A percentile compares a stretch with the other conserved stretches of the same genome.
phyloP scores from a whole-genome alignment of 352 stramenopile species.

The Globisporangium echinulatum region DNA sequence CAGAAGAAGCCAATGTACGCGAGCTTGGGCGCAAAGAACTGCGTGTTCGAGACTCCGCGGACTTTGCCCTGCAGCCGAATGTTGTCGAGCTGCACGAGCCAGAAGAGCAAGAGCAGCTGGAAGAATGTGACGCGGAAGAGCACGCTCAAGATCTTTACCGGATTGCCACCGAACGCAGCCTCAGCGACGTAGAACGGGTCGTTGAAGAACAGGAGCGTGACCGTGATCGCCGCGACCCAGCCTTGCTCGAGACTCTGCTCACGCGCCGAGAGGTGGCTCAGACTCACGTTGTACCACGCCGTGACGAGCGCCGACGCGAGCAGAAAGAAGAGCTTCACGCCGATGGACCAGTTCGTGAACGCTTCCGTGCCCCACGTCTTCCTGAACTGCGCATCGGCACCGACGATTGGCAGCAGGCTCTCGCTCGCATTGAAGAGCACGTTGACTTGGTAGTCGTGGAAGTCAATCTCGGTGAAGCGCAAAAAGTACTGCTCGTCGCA shows the following conservation, averaged over 20 bases:
- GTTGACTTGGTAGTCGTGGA: slow-evolving; percentile 43
- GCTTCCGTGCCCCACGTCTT: slow-evolving; percentile 42
- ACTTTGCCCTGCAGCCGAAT: slow-evolving; percentile 44
- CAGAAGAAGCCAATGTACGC: slow-evolving; percentile 44
- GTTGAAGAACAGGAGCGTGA: slow-evolving; percentile 51
- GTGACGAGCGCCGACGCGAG: slow-evolving; percentile 27
- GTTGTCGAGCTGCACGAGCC: slow-evolving; percentile 53
- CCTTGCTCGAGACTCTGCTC: slow-evolving; percentile 58
- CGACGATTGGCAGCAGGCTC: slow-evolving; percentile 21
- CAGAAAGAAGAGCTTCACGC: slow-evolving; percentile 51
- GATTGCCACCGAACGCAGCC: slow-evolving; percentile 37
- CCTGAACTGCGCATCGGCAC: slow-evolving; percentile 38
- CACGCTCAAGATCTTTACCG: slow-evolving; percentile 39
- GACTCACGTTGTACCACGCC: slow-evolving; percentile 34
- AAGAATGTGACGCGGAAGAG: slow-evolving; percentile 58
- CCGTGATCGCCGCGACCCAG: slow-evolving; percentile 36
- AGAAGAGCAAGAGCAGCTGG: slow-evolving; percentile 50
- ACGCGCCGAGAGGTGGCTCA: slow-evolving; percentile 34
- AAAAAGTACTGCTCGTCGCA: slow-evolving; percentile 46
- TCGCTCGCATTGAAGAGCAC: slow-evolving; percentile 51
- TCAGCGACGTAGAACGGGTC: slow-evolving; percentile 55
- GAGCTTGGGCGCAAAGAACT: slow-evolving; percentile 52
- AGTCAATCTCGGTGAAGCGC: slow-evolving; percentile 51
- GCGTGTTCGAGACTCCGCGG: slow-evolving; percentile 38
- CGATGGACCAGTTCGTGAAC: slow-evolving; percentile 57